Conservation (phyloP, 495 filamentous ascomycete species). For the Lasiosphaeriaceae sp. region DNA sequence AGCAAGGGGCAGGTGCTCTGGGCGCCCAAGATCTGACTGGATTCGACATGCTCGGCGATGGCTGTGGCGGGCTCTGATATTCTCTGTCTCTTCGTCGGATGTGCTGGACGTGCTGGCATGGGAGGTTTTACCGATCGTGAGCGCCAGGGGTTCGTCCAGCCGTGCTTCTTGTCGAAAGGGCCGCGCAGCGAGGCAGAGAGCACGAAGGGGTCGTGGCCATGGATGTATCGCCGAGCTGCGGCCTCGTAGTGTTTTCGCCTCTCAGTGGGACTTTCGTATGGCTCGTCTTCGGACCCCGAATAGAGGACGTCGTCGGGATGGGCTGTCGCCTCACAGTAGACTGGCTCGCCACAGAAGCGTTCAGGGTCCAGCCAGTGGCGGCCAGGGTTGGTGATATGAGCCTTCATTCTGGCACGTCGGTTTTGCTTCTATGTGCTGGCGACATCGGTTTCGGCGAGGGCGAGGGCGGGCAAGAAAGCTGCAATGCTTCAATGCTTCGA, state of each 20-base stretch:
- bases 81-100: background rate
- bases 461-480: no score
- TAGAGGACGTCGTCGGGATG: slow-evolving; percentile 39
- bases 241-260: slow-evolving; percentile 57
- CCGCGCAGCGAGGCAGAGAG: slow-evolving; percentile 59
- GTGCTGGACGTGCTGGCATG: slow-evolving; percentile 1
- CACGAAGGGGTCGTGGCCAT: slow-evolving; percentile 55
- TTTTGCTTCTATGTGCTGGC: background rate
- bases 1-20: slow-evolving; percentile 24
- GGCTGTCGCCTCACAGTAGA: slow-evolving; percentile 42
- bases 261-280: slow-evolving; percentile 40
- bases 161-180: slow-evolving; percentile 52
- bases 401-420: slow-evolving; percentile 5
- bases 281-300: slow-evolving; percentile 57
- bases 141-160: slow-evolving; percentile 65
- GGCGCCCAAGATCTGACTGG: slow-evolving; percentile 12
- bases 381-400: background rate
- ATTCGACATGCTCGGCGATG: slow-evolving; percentile 7
- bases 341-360: slow-evolving; percentile 24
- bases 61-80: background rate
- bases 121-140: slow-evolving; percentile 13
- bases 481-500: no score
- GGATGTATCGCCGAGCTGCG: slow-evolving; percentile 54
- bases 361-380: slow-evolving; percentile 19
- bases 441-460: no score